phyloP scores from a whole-genome alignment of 2,329 filamentous ascomycete genomes.

The Parascedosporium putredinis region DNA sequence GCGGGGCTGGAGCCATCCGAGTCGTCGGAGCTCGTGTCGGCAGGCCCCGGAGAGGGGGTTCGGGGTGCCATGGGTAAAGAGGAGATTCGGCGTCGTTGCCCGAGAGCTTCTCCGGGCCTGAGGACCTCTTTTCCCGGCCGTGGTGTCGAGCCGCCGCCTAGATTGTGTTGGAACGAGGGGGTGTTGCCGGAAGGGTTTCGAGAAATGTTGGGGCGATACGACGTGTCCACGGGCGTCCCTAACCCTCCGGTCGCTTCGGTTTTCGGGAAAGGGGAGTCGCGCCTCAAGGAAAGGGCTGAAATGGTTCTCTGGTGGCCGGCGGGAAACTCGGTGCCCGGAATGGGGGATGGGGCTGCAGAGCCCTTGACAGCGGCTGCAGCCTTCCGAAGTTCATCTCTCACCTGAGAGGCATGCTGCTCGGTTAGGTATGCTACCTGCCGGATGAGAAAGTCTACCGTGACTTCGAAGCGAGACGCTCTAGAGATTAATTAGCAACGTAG shows the following conservation, averaged over 20 bases:
- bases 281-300: constrained; percentile 47
- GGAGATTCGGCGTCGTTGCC: constrained; percentile 25
- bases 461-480: constrained; percentile 68
- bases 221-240: constrained; percentile 31
- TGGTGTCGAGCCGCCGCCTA: constrained; percentile 13
- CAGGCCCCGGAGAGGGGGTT: constrained; percentile 24
- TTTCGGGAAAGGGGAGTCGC: constrained; percentile 42
- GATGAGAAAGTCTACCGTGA: constrained; percentile 77
- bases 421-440: constrained; percentile 93
- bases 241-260: constrained; percentile 31
- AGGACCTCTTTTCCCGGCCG: constrained; percentile 14
- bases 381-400: constrained; percentile 81
- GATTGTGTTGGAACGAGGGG: constrained; percentile 16
- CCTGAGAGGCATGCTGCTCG: constrained; percentile 80
- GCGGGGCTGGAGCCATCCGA: constrained; percentile 41
- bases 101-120: constrained; percentile 20
- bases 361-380: constrained; percentile 48
- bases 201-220: constrained; percentile 33
- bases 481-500: neutral
- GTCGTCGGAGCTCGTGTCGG: constrained; percentile 25
- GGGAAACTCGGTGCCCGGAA: constrained; percentile 37
- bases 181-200: constrained; percentile 34
- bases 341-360: constrained; percentile 46
- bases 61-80: constrained; percentile 30
- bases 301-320: constrained; percentile 29